phyloP scores from a whole-genome alignment of 2,329 filamentous ascomycete genomes.

The Claviceps purpurea region DNA sequence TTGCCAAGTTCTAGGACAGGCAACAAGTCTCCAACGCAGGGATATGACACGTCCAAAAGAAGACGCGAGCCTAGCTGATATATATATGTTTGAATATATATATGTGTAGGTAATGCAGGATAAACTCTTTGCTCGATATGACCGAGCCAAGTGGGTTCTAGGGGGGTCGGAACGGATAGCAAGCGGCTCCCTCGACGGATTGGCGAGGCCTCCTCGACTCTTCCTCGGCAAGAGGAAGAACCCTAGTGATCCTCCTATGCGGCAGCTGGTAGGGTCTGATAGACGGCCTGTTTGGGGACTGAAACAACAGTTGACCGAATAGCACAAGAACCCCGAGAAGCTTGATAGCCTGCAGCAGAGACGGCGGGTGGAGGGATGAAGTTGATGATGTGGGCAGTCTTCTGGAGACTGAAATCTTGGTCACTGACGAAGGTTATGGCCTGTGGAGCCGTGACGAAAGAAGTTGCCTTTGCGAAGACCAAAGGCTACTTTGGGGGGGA shows the following conservation, averaged over 20 bases:
- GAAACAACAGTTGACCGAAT: conserved; percentile 35
- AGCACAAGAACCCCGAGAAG: conserved; percentile 36
- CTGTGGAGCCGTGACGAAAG: conserved; percentile 45
- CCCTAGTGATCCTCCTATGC: conserved; percentile 96
- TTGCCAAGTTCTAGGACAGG: conserved; percentile 2
- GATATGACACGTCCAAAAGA: background rate
- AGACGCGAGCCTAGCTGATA: background rate
- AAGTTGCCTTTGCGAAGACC: conserved; percentile 51
- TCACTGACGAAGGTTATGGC: conserved; percentile 50
- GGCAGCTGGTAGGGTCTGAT: conserved; percentile 75
- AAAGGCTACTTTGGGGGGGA: conserved; percentile 37
- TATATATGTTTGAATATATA: conserved; percentile 3
- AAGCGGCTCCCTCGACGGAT: conserved; percentile 78
- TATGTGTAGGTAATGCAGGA: background rate
- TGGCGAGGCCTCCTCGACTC: conserved; percentile 98
- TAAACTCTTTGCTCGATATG: conserved; percentile 1
- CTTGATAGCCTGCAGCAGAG: conserved; percentile 34
- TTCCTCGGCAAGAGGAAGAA: conserved; percentile 99
- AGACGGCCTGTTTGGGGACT: conserved; percentile 37
- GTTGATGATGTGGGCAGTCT: conserved; percentile 55
- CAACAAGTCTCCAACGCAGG: background rate
- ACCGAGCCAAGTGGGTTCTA: conserved; percentile 46
- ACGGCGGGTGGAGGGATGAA: conserved; percentile 43
- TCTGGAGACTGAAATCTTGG: conserved; percentile 56
- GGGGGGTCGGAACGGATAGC: conserved; percentile 90